These are phyloP conservation scores for Ceratobasidium sp. DNA, from an alignment of 1,284 basidiomycete species.

Conservation along the genomic window DNA sequence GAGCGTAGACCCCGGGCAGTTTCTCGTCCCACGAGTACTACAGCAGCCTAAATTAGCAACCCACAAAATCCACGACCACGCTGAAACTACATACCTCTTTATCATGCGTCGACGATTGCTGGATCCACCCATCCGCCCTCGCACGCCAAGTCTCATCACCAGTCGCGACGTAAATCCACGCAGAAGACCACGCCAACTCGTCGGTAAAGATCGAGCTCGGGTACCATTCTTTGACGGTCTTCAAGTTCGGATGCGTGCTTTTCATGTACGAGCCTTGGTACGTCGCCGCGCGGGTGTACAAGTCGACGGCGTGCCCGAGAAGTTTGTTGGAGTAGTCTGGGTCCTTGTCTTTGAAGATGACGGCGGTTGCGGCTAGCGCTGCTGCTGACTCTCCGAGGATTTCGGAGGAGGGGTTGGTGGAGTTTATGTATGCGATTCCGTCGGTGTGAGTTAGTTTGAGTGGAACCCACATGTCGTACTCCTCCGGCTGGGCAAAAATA, in stretches of 20 bases:
- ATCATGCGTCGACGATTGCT: conserved; percentile 40
- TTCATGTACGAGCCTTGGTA: conserved; percentile 48
- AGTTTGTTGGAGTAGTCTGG: conserved; percentile 45
- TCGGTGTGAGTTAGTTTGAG: conserved; percentile 40
- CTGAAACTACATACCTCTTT: conserved; percentile 35
- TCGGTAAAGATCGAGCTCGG: conserved; percentile 48
- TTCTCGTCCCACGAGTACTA: conserved; percentile 51
- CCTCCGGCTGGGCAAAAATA: conserved; percentile 40
- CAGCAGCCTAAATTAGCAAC: background rate
- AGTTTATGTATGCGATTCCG: conserved; percentile 50
- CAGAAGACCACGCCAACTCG: conserved; percentile 48
- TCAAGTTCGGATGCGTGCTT: conserved; percentile 47
- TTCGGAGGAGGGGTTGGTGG: conserved; percentile 48
- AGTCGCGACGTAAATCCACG: conserved; percentile 49
- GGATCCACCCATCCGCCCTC: conserved; percentile 43
- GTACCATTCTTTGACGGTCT: conserved; percentile 49
- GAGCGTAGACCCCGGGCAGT: conserved; percentile 42
- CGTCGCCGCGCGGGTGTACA: conserved; percentile 48
- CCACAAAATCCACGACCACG: background rate
- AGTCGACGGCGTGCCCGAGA: conserved; percentile 44
- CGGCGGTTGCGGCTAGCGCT: conserved; percentile 46
- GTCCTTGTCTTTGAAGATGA: conserved; percentile 47
- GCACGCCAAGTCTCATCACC: conserved; percentile 45
- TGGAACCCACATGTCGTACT: conserved; percentile 49
- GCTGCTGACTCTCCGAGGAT: conserved; percentile 49